Evolutionary conservation across 495 filamentous ascomycete genomes (phyloP), one percentile per base, ranked within the genome.

Genomic region (Aspergillus asperescens): DNA sequence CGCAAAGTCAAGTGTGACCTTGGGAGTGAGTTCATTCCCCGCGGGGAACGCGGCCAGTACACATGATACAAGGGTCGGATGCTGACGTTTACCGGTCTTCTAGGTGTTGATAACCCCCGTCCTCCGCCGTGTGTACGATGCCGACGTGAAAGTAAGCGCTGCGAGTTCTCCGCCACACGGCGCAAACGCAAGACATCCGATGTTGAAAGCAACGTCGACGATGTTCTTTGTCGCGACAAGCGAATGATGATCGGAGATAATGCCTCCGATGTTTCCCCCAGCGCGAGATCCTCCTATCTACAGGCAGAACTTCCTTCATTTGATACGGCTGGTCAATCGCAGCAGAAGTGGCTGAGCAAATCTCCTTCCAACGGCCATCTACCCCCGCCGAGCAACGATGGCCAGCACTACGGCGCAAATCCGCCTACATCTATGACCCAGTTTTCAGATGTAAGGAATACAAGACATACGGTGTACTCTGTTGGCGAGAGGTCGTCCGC

Each of bases 91-190:
- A 29, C 25, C 39, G 34, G 50, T 42, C 32, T 40, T 29, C 13
- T 49, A 77, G 74, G 72, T 54, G 91, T 97, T 60, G 93, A 98
- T 70, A 87, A 92, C 54, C 93, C 93, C 28, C 84, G 90, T 64
- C 88, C 92, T 55, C 93, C 93, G 35, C 94, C 94, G 1, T 98
- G 93, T 62, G 88, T 92, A 52, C 82, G 93, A 64, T 98, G 93
- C 68, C 84, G 89, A 20, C 83, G 93, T 52, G 93, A 98, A 72
- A 78, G 83, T 72, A 95, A 95, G 70, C 85, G 95, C 58, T 98
- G 93, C 76, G 92, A 84, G 77, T 97, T 98, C 76, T 95, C 90
- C 55, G 88, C 89, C n/a, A 97, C 91, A 32, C 78, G 92, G 39
- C 81, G 93, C 58, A 97, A 96, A 82, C 79, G 89, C 60, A 94